These are phyloP conservation scores for Russula foetens DNA, from an alignment of 768 basidiomycete genomes.

Conservation along the genomic window DNA sequence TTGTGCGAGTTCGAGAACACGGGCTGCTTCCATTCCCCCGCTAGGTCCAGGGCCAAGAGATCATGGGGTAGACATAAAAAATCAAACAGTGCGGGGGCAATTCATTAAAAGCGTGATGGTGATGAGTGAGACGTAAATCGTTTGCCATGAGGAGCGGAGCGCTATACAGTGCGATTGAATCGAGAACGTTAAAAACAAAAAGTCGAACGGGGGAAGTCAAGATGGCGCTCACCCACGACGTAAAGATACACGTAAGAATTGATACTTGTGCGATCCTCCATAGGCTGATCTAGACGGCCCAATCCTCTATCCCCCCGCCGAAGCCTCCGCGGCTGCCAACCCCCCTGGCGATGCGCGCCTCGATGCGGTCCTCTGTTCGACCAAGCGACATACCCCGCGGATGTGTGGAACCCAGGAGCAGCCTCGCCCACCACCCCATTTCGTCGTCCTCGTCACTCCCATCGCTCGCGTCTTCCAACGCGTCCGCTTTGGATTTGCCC, in stretches of 20 bases:
- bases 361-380: conserved; percentile 44
- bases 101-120: not conserved
- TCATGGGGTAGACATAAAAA: not conserved
- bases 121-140: conserved; percentile 1
- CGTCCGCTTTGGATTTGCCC: conserved; percentile 24
- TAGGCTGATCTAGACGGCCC: conserved; percentile 28
- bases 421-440: conserved; percentile 26
- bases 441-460: conserved; percentile 10
- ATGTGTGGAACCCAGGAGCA: conserved; percentile 25
- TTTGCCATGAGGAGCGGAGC: conserved; percentile 1
- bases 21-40: not conserved
- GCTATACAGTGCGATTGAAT: conserved; percentile 2
- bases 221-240: conserved; percentile 2
- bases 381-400: conserved; percentile 25
- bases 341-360: conserved; percentile 27
- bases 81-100: not conserved
- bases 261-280: not conserved
- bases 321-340: conserved; percentile 28
- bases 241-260: conserved; percentile 3
- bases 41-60: not conserved
- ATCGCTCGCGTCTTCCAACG: conserved; percentile 20
- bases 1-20: too few relatives aligned
- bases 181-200: not conserved
- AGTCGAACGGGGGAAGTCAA: not conserved
- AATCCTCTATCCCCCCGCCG: conserved; percentile 46